A percentile compares a stretch with the other conserved stretches of the same genome.
Evolutionary conservation across 306 rosid genomes (phyloP).

Genomic region (Comarum palustre): DNA sequence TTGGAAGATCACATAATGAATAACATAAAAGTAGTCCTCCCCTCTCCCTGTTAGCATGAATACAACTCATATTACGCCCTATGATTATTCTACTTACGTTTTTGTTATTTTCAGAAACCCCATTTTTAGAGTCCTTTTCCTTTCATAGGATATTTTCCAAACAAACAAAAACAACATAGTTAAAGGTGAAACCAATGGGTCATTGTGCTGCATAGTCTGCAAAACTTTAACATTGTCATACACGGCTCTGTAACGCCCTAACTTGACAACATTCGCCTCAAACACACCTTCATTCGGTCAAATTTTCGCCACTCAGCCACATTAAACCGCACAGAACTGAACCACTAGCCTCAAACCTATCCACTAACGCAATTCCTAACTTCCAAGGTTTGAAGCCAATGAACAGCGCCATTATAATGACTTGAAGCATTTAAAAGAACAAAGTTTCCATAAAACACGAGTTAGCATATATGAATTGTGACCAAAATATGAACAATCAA

Average conservation of each 20-base stretch:
- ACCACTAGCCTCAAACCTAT: neutral
- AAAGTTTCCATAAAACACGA: neutral
- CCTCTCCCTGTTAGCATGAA: neutral
- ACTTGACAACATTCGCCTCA: neutral
- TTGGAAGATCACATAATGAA: neutral
- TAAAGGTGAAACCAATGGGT: neutral
- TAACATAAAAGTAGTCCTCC: neutral
- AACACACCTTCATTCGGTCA: neutral
- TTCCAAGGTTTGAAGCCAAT: neutral
- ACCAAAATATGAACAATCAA: neutral
- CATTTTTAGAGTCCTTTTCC: neutral
- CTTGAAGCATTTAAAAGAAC: neutral
- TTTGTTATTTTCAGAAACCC: neutral
- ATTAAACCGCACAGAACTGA: neutral
- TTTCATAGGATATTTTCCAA: neutral
- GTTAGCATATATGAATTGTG: constrained; percentile 1
- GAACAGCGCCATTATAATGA: neutral
- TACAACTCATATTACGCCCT: neutral
- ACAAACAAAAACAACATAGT: neutral
- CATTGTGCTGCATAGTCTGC: neutral
- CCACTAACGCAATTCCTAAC: neutral
- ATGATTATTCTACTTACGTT: neutral
- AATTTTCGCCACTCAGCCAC: neutral
- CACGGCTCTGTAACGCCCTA: neutral
- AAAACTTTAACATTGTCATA: neutral